Evolutionary conservation across 1,284 basidiomycete species (phyloP).

Genomic region (Neotropicomus parvogracilis): DNA sequence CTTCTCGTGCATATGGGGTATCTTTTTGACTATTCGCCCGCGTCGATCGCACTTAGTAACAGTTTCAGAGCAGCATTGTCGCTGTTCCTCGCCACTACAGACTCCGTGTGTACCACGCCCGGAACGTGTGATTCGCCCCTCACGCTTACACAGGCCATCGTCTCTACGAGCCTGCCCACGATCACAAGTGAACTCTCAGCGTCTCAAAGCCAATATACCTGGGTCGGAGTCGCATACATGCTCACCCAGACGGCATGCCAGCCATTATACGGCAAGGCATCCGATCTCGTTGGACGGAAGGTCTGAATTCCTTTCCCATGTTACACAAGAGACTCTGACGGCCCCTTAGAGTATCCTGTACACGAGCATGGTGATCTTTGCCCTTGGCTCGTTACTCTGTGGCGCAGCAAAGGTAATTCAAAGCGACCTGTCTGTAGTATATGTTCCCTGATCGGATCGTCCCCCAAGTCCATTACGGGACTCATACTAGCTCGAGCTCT

Average conservation of each 20-base stretch:
- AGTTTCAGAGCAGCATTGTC: conserved; percentile 61
- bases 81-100: conserved; percentile 77
- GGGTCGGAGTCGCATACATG: conserved; percentile 79
- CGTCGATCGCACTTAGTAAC: conserved; percentile 11
- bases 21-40: conserved; percentile 11
- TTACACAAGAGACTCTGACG: conserved; percentile 5
- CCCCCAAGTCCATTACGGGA: conserved; percentile 54
- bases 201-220: conserved; percentile 69
- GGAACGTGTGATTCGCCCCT: conserved; percentile 14
- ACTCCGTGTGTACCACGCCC: conserved; percentile 53
- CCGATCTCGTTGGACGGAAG: conserved; percentile 74
- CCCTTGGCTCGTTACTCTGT: conserved; percentile 68
- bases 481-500: conserved; percentile 54
- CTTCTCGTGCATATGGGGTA: conserved; percentile 57
- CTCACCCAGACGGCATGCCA: conserved; percentile 79
- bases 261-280: conserved; percentile 73
- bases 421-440: conserved; percentile 6
- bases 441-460: conserved; percentile 19
- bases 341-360: conserved; percentile 56
- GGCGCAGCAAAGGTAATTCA: conserved; percentile 58
- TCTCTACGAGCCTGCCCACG: conserved; percentile 76
- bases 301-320: conserved; percentile 35
- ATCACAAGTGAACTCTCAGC: conserved; percentile 65
- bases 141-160: conserved; percentile 57
- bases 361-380: conserved; percentile 65